Base-by-base conservation (phyloP, 2,329 filamentous ascomycete species). In the Sporothrix brunneoviolacea region DNA sequence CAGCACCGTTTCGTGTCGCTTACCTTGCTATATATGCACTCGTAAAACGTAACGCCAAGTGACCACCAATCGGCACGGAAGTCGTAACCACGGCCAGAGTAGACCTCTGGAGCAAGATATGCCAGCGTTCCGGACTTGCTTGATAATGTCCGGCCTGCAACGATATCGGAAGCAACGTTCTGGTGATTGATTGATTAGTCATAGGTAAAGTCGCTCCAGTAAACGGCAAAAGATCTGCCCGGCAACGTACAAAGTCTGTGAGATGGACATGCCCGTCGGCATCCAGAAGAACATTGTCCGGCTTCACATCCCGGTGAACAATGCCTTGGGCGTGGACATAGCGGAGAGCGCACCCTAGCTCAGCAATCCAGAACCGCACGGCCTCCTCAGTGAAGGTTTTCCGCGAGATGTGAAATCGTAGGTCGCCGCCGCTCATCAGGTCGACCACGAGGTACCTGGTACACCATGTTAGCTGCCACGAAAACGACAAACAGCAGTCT, bases 11-110 rank as follows among this genome's bases (percentile, higher is more conserved):
- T 3, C 8, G 10, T 10, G 10, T 19, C 47, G 64, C 75, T 47
- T 69, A 90, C 89, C 84, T 94, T 97, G 72, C 94, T 95, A 72
- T 97, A 98, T 58, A 98, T 96, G 76, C 93, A 97, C 68, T 98
- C 93, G 68, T 96, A 98, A 67, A 97, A 97, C n/a, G 95, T 79
- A 40, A 98, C 93, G 43, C 93, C 93, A 19, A 98, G 70, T 6
- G 93, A 97, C 93, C 93, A 98, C 93, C 93, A 98, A 66, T 98
- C 93, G 37, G 93, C 91, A 60, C 93, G 88, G 41, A 83, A 82
- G 54, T 87, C 84, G 64, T 98, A 98, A 35, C 93, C 93, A 55
- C 83, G 84, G 43, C 91, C 91, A 57, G 84, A 79, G 62, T 97
- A 98, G 2, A 97, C 93, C 66, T 98, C 93, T 4, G 93, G 93